Conservation (phyloP, 176 grass and related monocot species). For the Carex parvula region DNA sequence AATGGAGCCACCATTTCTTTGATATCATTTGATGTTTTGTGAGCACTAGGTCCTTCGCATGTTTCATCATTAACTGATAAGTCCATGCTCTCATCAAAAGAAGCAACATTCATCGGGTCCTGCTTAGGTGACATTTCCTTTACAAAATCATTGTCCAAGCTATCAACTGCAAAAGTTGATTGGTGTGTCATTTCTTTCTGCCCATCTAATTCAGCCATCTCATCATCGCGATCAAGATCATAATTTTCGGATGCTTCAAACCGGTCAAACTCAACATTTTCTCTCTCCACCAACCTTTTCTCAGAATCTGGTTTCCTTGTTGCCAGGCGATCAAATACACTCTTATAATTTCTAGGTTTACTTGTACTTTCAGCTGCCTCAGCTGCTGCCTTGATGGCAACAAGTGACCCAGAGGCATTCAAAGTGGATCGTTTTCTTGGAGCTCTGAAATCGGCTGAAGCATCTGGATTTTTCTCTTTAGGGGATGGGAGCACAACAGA, state of each 20-base stretch:
- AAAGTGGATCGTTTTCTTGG: slow-evolving; percentile 51
- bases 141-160: slow-evolving; percentile 31
- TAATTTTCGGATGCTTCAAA: slow-evolving; percentile 22
- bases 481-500: slow-evolving; percentile 67
- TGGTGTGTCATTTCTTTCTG: slow-evolving; percentile 45
- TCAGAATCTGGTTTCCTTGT: slow-evolving; percentile 41
- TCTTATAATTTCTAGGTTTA: slow-evolving; percentile 60
- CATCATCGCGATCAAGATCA: slow-evolving; percentile 45
- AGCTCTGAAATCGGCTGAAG: slow-evolving; percentile 32
- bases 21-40: slow-evolving; percentile 57
- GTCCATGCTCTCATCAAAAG: slow-evolving; percentile 34
- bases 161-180: slow-evolving; percentile 50
- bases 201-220: slow-evolving; percentile 33
- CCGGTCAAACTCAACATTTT: slow-evolving; percentile 38
- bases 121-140: background rate
- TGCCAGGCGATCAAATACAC: slow-evolving; percentile 82
- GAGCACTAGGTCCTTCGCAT: slow-evolving; percentile 34
- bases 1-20: slow-evolving; percentile 46
- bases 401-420: slow-evolving; percentile 52
- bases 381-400: slow-evolving; percentile 67
- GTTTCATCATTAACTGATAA: slow-evolving; percentile 43
- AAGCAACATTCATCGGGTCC: background rate
- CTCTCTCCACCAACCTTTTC: slow-evolving; percentile 27
- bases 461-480: slow-evolving; percentile 33
- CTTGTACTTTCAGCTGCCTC: slow-evolving; percentile 73